Conservation (phyloP, 352 stramenopile species). For the Halophytophthora batemanensis region DNA sequence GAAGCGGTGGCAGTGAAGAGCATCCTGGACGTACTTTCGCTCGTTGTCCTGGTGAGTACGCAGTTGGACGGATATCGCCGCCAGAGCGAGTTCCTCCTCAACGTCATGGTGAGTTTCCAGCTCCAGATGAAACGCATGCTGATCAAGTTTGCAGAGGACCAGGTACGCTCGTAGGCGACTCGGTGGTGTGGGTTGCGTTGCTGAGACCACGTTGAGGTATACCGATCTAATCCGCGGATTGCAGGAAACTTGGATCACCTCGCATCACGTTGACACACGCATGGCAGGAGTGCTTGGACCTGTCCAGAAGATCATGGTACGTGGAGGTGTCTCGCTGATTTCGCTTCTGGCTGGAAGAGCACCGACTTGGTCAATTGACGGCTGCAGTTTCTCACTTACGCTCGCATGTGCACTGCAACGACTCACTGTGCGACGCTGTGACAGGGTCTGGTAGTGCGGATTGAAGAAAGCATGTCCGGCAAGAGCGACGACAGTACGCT, state of each 20-base stretch:
- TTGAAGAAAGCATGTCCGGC: slow-evolving; percentile 60
- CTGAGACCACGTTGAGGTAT: neutral
- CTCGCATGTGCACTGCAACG: neutral
- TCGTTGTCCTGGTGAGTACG: slow-evolving; percentile 52
- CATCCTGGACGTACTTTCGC: slow-evolving; percentile 58
- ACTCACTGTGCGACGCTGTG: neutral
- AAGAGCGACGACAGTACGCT: slow-evolving; percentile 59
- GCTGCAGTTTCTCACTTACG: neutral
- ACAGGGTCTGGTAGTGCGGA: slow-evolving; percentile 50
- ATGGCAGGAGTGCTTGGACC: slow-evolving; percentile 68
- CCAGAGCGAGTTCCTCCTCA: slow-evolving; percentile 66
- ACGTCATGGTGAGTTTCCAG: slow-evolving; percentile 71
- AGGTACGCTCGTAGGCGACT: slow-evolving; percentile 35
- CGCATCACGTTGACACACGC: slow-evolving; percentile 60
- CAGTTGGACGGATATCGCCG: slow-evolving; percentile 38
- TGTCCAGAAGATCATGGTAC: slow-evolving; percentile 62
- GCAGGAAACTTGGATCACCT: slow-evolving; percentile 67
- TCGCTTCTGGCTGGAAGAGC: neutral
- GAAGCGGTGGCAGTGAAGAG: slow-evolving; percentile 55
- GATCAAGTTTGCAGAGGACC: slow-evolving; percentile 79
- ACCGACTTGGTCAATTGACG: neutral
- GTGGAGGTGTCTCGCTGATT: neutral
- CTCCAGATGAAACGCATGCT: slow-evolving; percentile 74
- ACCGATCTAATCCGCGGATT: neutral
- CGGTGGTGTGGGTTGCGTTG: too few species aligned